phyloP scores from a whole-genome alignment of 2,329 filamentous ascomycete species.

The Fonsecaea pugnacius region DNA sequence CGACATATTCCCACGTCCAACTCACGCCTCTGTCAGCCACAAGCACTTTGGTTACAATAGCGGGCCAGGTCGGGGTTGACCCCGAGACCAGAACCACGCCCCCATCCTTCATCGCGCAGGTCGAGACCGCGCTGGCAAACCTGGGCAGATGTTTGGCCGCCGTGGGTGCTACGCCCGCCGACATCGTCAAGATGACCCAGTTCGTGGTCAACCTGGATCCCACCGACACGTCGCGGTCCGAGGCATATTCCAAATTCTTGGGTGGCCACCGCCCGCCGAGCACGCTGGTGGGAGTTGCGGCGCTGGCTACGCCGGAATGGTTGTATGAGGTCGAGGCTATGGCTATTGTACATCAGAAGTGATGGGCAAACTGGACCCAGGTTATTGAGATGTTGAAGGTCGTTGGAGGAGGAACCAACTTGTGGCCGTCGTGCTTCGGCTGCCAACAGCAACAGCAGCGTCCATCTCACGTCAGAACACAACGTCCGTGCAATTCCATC shows the following conservation, averaged over 20 bases:
- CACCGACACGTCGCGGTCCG: constrained; percentile 23
- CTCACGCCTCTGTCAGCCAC: constrained; percentile 22
- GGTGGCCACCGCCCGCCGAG: constrained; percentile 26
- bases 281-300: constrained; percentile 29
- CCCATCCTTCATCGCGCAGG: constrained; percentile 24
- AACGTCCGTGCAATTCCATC: background rate
- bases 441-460: background rate
- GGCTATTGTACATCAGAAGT: constrained; percentile 25
- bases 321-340: constrained; percentile 32
- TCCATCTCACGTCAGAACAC: background rate
- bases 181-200: constrained; percentile 30
- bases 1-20: constrained; percentile 30
- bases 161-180: constrained; percentile 25
- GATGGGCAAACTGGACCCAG: background rate
- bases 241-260: constrained; percentile 23
- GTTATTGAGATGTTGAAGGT: background rate
- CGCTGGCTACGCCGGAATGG: constrained; percentile 23
- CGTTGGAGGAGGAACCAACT: background rate
- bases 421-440: background rate
- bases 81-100: constrained; percentile 6
- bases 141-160: constrained; percentile 29
- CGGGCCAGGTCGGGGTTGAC: constrained; percentile 29
- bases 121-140: constrained; percentile 29
- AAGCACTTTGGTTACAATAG: constrained; percentile 24
- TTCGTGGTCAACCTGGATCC: constrained; percentile 30